Conservation (phyloP, 805 yeast genomes). For the Saccharomycopsis capsularis region DNA sequence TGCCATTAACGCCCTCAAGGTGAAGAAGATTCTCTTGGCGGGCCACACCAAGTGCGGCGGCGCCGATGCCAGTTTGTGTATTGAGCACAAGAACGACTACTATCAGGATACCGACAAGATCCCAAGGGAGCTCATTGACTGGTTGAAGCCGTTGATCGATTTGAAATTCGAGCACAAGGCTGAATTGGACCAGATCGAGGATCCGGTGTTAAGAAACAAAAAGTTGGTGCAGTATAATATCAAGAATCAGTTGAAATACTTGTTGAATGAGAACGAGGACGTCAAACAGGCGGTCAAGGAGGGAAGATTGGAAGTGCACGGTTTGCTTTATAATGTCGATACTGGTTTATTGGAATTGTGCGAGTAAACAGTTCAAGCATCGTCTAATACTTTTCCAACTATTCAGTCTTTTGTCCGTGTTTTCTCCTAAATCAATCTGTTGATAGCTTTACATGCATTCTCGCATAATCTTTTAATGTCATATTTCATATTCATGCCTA, state of each 20-base stretch:
- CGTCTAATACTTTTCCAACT: too few relatives aligned
- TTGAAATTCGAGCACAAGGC: constrained; percentile 54
- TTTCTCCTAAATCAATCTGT: background rate
- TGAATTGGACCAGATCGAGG: constrained; percentile 42
- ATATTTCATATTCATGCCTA: background rate
- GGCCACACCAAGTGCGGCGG: constrained; percentile 98
- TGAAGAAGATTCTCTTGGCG: constrained; percentile 74
- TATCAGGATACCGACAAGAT: constrained; percentile 38
- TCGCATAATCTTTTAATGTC: background rate
- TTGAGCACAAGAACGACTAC: constrained; percentile 34
- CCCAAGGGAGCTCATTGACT: constrained; percentile 47
- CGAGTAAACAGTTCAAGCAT: constrained; percentile 22
- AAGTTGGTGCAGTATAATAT: constrained; percentile 73
- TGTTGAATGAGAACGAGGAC: constrained; percentile 50
- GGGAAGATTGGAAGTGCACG: constrained; percentile 70
- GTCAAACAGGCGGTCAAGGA: constrained; percentile 58
- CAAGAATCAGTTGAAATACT: constrained; percentile 58
- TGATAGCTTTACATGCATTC: background rate
- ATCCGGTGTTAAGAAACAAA: constrained; percentile 48
- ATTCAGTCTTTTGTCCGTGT: too few relatives aligned
- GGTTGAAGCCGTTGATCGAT: constrained; percentile 64
- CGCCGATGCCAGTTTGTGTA: constrained; percentile 60
- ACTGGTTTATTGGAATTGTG: constrained; percentile 49
- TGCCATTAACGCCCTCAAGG: constrained; percentile 78
- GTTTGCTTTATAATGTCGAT: constrained; percentile 76